Evolutionary conservation across 176 grass and related monocot species (phyloP), one percentile per base, ranked within the genome.

Genomic region (Hordeum vulgare): DNA sequence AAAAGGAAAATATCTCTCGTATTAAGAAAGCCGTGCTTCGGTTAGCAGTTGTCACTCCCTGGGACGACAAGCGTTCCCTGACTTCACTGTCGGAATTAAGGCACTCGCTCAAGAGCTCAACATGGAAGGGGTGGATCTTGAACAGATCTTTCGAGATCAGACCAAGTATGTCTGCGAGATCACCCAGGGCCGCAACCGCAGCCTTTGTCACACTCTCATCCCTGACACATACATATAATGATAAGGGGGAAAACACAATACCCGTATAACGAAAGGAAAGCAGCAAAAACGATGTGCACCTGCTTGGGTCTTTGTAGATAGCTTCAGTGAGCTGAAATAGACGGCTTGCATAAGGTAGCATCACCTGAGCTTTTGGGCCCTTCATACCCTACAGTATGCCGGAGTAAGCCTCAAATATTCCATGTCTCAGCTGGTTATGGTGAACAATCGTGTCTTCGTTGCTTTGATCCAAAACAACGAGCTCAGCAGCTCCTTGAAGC

Each of bases 361-460:
- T 88, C 61, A 97, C 63, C 61, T 88, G 89, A 73, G 91, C 89
- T 72, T 94, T 94, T 62, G 89, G 27, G 44, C 86, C 90, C 85
- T 97, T 97, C 39, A 97, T 94, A 21, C 89, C 94, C 77, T 97
- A 91, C 40, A 97, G 87, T 78, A 97, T 94, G 56, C 91, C 91
- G 44, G 94, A 94, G 76, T 94, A 97, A 13, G 94, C 94, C 88
- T 94, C 91, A 65, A 94, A 94, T 66, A 97, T 97, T 26, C 94
- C 94, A 11, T 87, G 80, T 68, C 89, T 86, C 21, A 97, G 85
- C 73, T 97, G 91, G 76, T 97, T 97, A 45, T 89, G 75, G 65
- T 90, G 90, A 74, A 90, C 91, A 82, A 92, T 69, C 87, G 88
- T 92, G 68, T 94, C 91, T 45, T 92, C 91, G 66, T 97, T 91